Base-by-base conservation (phyloP, 257 asterid species). In the Rhazya stricta region DNA sequence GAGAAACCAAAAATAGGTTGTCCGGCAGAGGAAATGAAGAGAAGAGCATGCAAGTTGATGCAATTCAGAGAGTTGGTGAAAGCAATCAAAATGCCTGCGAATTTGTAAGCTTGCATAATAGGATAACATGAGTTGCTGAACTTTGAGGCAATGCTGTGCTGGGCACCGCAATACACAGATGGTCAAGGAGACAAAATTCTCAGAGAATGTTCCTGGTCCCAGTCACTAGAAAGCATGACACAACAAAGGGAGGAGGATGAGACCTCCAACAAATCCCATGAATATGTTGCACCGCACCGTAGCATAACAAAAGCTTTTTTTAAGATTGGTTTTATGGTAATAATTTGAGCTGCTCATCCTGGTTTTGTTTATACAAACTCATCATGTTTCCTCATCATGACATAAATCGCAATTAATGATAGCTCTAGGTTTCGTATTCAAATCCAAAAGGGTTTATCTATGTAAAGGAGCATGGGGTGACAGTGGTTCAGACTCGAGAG, bases 151-250 rank as follows among this genome's bases (percentile, higher is more conserved):
- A 61, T 56, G n/a, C 15, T 78, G n/a, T 66, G 6, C 58, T 21
- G 43, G 45, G 65, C 69, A 76, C 46, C 70, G 42, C 50, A 78
- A 13, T n/a, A 53, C 3, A 23, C 3, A 23, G 21, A 19, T 62
- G 71, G 86, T 79, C 84, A 87, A 79, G 83, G 83, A 66, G 86
- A 87, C 91, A 87, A 72, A 67, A 29, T n/a, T 42, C n/a, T 41
- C 79, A 79, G 85, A 71, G 86, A 79, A 86, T 83, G 85, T 85
- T 81, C 70, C 61, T 76, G 87, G 88, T 87, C 87, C 86, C 89
- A 80, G 65, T 61, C 74, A 68, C 37, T 37, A 21, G 70, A 76
- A 83, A 77, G 85, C 85, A 78, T 81, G 86, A 67, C 84, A 75
- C 50, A 73, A 60, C 73, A 50, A 58, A 69, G 62, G 60, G 34